phyloP scores from a whole-genome alignment of 495 filamentous ascomycete genomes.

The Podospora fimiseda region DNA sequence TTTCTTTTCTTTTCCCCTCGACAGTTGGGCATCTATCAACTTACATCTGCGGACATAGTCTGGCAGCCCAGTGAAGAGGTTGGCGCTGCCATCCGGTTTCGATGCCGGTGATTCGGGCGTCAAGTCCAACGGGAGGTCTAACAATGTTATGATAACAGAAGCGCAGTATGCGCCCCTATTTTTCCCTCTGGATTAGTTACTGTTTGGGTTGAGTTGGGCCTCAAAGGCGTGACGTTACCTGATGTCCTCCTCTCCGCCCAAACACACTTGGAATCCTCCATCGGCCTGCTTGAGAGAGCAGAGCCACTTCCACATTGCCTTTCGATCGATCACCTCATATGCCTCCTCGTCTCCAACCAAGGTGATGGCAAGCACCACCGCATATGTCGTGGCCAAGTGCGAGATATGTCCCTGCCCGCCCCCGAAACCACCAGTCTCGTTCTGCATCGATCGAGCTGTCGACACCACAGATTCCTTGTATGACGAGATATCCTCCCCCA shows the following conservation, averaged over 20 bases:
- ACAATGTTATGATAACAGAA: constrained; percentile 69
- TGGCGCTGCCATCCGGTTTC: constrained; percentile 36
- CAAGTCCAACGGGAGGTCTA: constrained; percentile 75
- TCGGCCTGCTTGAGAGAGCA: constrained; percentile 73
- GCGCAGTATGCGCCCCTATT: constrained; percentile 83
- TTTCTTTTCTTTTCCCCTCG: too few species aligned
- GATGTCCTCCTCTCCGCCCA: constrained; percentile 86
- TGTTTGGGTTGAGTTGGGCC: not conserved
- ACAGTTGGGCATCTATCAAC: too few species aligned
- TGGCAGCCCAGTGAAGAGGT: constrained; percentile 60
- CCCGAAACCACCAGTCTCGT: constrained; percentile 79
- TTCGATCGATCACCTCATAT: constrained; percentile 69
- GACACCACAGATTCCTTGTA: constrained; percentile 63
- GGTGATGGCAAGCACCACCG: constrained; percentile 67
- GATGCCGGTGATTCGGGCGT: constrained; percentile 54
- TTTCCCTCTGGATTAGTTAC: not conserved
- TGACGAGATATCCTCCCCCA: constrained; percentile 67
- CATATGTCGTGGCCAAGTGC: constrained; percentile 84
- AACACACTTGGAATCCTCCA: constrained; percentile 75
- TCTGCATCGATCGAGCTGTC: constrained; percentile 74
- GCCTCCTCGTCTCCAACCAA: constrained; percentile 69
- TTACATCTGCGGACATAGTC: constrained; percentile 80
- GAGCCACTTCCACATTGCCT: constrained; percentile 83
- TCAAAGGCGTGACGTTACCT: constrained; percentile 45
- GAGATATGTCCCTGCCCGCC: constrained; percentile 87